A percentile compares a stretch with the other conserved stretches of the same genome.
Conservation (phyloP, 2,329 filamentous ascomycete genomes). For the Penicillium sclerotigenum region DNA sequence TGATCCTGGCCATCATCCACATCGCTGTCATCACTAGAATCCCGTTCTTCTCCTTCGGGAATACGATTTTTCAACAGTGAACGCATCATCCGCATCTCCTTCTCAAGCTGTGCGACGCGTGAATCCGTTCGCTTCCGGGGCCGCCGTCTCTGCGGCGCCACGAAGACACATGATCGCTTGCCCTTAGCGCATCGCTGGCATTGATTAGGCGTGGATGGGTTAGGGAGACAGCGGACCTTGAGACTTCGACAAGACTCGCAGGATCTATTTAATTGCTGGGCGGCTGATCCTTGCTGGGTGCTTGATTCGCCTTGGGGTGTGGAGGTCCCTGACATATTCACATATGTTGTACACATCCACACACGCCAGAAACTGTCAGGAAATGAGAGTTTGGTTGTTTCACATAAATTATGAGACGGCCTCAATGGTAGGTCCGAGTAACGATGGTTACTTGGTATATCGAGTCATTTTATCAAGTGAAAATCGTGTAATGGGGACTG, state of each 20-base stretch:
- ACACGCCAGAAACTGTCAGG: background rate
- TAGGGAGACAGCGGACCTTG: constrained; percentile 38
- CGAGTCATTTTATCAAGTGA: constrained; percentile 13
- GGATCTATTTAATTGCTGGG: constrained; percentile 35
- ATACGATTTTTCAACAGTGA: constrained; percentile 35
- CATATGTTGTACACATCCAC: too few relatives aligned
- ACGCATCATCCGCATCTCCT: constrained; percentile 39
- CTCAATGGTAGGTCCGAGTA: constrained; percentile 1
- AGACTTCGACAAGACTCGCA: constrained; percentile 39
- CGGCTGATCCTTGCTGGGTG: constrained; percentile 19
- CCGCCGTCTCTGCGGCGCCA: constrained; percentile 37
- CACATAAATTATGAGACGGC: background rate
- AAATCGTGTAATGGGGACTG: constrained; percentile 1
- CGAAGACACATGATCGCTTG: constrained; percentile 34
- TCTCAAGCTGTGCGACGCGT: constrained; percentile 37
- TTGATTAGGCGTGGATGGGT: constrained; percentile 30
- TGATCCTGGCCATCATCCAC: constrained; percentile 7
- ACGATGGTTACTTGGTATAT: constrained; percentile 2
- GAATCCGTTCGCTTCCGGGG: constrained; percentile 39
- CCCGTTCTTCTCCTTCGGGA: constrained; percentile 27
- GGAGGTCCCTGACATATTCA: constrained; percentile 29
- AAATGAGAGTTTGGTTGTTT: background rate
- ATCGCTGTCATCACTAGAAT: constrained; percentile 27
- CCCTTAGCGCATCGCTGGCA: constrained; percentile 38
- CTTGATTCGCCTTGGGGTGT: constrained; percentile 20